Evolutionary conservation across 163 green algal species (phyloP).

Genomic region (Volvox carteri): DNA sequence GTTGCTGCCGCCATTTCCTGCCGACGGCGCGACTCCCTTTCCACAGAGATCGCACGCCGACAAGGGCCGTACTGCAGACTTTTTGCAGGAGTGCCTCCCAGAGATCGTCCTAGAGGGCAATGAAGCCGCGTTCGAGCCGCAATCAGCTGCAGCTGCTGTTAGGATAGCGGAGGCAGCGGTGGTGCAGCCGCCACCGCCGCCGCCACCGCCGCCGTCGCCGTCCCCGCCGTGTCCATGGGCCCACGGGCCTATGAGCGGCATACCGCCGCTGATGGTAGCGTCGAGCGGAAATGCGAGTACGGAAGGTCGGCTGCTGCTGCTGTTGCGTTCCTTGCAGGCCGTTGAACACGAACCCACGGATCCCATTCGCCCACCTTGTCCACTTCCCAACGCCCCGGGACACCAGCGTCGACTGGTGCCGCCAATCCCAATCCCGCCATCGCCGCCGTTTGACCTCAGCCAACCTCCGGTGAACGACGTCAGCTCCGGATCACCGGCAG

Average conservation of each 20-base stretch:
- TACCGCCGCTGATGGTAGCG: too few species aligned
- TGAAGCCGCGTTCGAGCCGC: background rate
- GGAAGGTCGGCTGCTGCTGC: background rate
- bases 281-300: too few species aligned
- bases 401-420: background rate
- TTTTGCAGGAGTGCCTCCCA: too few species aligned
- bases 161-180: background rate
- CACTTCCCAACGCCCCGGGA: background rate
- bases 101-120: background rate
- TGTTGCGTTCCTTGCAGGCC: background rate
- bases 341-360: background rate
- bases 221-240: background rate
- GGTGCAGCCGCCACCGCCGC: background rate
- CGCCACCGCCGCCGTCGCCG: background rate
- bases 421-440: background rate
- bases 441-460: background rate
- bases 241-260: too few species aligned
- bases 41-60: background rate
- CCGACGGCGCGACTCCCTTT: background rate
- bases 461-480: background rate
- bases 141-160: background rate
- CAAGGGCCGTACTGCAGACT: background rate
- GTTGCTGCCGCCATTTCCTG: too few species aligned
- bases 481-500: background rate
- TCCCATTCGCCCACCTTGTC: too few species aligned